Percentiles rank a stretch among this genome's conserved stretches.
Conservation (phyloP, 2,329 filamentous ascomycete species). For the Fusarium sp. region DNA sequence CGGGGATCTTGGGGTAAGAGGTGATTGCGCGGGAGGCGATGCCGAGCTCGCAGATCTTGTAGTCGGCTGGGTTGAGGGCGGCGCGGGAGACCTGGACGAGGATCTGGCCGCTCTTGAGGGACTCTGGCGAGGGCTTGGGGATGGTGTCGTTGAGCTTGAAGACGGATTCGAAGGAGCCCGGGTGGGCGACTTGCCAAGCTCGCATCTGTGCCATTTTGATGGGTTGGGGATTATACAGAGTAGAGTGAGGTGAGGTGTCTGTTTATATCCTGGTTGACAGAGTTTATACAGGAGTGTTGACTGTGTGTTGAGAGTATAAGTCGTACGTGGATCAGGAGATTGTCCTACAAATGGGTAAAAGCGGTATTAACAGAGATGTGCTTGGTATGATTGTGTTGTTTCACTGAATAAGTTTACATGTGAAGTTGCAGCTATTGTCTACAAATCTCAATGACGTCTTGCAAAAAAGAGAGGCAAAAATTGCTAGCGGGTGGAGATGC, state of each 20-base stretch:
- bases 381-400: no score
- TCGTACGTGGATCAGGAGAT: not conserved
- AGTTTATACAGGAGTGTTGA: constrained; percentile 6
- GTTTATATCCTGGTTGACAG: not conserved
- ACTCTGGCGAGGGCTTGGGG: constrained; percentile 31
- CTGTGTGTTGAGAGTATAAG: not conserved
- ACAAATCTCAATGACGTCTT: constrained; percentile 31
- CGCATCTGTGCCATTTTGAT: constrained; percentile 40
- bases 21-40: constrained; percentile 49
- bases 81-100: constrained; percentile 58
- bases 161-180: constrained; percentile 42
- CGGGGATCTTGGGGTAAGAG: constrained; percentile 56
- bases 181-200: constrained; percentile 45
- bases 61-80: constrained; percentile 61
- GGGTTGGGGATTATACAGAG: not conserved
- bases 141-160: constrained; percentile 37
- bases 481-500: constrained; percentile 20
- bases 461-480: constrained; percentile 3
- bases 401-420: not conserved
- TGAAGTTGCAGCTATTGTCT: not conserved
- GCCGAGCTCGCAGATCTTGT: constrained; percentile 58
- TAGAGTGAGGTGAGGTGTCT: not conserved
- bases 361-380: no score
- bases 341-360: no score
- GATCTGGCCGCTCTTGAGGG: constrained; percentile 48